Evolutionary conservation across 257 asterid species (phyloP), one percentile per base, ranked within the genome.

Genomic region (Jaltomata sinuosa): DNA sequence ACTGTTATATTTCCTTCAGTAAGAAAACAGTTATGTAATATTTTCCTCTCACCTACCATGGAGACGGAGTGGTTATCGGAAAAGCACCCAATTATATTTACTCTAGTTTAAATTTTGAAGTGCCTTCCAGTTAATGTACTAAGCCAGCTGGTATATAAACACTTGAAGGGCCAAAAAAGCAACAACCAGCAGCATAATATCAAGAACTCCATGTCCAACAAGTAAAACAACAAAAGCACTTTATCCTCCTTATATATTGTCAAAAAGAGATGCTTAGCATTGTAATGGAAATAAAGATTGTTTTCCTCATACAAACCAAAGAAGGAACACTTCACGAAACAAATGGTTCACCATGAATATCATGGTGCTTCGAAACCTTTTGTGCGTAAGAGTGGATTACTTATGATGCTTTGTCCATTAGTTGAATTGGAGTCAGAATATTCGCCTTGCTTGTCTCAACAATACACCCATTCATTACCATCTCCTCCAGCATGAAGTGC

Each of bases 401-500:
- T 87, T 89, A 95, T 42, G 93, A 88, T 82, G 97, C 93, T 88
- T 93, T 94, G 68, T 94, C 98, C 96, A 93, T 87, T 69, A 94
- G 93, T 89, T 94, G 97, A 69, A 93, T 92, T 3, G 97, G 96
- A 69, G 93, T 83, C 86, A 94, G 89, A 84, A 94, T 94, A 87
- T 92, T 96, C 83, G 96, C 64, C 89, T 96, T 94, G 94, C 99
- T 96, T 12, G 98, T 96, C 91, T 95, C 99, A 11, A 95, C 92
- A 19, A 94, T 86, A 85, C 99, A 94, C 67, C 80, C 99, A 61
- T 96, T 96, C 98, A 93, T 96, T 19, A 96, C 98, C 99, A 94
- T 96, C 88, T 96, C 99, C 92, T 94, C 99, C 84, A 96, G 92
- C 98, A 96, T 96, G 90, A 96, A 96, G 88, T 96, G 99, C 19